These are phyloP conservation scores for Pythium catenulatum DNA, from an alignment of 352 stramenopile genomes.

Conservation along the genomic window DNA sequence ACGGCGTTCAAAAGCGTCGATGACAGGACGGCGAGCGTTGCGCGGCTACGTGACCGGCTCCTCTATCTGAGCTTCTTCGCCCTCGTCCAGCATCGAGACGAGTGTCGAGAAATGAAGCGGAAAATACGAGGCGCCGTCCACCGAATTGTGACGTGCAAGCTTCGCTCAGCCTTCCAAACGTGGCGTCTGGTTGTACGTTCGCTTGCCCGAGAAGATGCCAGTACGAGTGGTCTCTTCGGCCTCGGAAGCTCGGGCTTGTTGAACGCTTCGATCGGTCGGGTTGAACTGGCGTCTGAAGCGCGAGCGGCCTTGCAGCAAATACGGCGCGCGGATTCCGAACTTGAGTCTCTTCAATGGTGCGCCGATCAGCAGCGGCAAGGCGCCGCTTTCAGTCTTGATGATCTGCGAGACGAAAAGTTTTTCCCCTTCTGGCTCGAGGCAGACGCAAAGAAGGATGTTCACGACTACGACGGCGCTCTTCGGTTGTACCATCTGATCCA, in stretches of 20 bases:
- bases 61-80: conserved; percentile 76
- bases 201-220: conserved; percentile 21
- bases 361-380: conserved; percentile 54
- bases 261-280: conserved; percentile 72
- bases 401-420: conserved; percentile 64
- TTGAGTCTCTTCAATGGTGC: conserved; percentile 71
- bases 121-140: conserved; percentile 69
- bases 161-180: conserved; percentile 53
- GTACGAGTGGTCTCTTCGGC: conserved; percentile 39
- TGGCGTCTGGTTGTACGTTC: conserved; percentile 61
- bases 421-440: conserved; percentile 75
- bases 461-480: conserved; percentile 70
- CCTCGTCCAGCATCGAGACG: conserved; percentile 69
- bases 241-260: conserved; percentile 73
- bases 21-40: conserved; percentile 44
- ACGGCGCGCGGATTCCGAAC: conserved; percentile 62
- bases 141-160: conserved; percentile 59
- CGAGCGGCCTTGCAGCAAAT: conserved; percentile 71
- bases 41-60: conserved; percentile 67
- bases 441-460: conserved; percentile 76
- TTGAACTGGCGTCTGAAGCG: conserved; percentile 73
- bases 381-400: background rate
- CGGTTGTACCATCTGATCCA: conserved; percentile 70
- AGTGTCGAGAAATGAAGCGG: conserved; percentile 57
- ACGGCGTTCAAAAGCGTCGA: conserved; percentile 29